Evolutionary conservation across 2,329 filamentous ascomycete genomes (phyloP).

Genomic region (Fusarium nematophilum): DNA sequence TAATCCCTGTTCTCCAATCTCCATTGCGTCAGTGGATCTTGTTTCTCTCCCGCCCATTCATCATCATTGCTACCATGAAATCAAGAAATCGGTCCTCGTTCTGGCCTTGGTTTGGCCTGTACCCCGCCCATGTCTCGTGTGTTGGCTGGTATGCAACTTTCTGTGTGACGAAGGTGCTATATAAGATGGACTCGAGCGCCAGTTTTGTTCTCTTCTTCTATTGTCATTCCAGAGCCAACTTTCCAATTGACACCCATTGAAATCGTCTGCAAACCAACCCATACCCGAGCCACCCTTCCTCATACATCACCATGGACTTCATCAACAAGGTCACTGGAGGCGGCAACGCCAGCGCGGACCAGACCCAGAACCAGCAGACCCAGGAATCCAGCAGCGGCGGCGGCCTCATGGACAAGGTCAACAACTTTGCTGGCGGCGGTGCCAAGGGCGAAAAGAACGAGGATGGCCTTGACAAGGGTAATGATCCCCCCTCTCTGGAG

Average conservation of each 20-base stretch:
- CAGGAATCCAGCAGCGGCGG: constrained; percentile 54
- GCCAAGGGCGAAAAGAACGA: constrained; percentile 83
- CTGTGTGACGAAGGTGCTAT: constrained; percentile 8
- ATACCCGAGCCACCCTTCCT: neutral
- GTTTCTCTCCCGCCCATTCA: no score
- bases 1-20: constrained; percentile 21
- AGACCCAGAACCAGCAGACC: constrained; percentile 44
- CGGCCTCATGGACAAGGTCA: constrained; percentile 76
- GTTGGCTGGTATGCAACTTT: constrained; percentile 1
- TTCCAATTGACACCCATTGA: no score
- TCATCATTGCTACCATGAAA: constrained; percentile 4
- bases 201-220: neutral
- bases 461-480: constrained; percentile 85
- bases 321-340: constrained; percentile 63
- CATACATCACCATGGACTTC: constrained; percentile 61
- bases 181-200: constrained; percentile 13
- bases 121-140: constrained; percentile 6
- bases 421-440: constrained; percentile 78
- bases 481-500: constrained; percentile 2
- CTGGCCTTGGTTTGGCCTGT: neutral
- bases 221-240: neutral
- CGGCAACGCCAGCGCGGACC: constrained; percentile 45
- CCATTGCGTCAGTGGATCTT: constrained; percentile 36
- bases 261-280: neutral
- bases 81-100: constrained; percentile 13